Evolutionary conservation across 2,329 filamentous ascomycete genomes (phyloP).

Genomic region (Hypoxylon sp.): DNA sequence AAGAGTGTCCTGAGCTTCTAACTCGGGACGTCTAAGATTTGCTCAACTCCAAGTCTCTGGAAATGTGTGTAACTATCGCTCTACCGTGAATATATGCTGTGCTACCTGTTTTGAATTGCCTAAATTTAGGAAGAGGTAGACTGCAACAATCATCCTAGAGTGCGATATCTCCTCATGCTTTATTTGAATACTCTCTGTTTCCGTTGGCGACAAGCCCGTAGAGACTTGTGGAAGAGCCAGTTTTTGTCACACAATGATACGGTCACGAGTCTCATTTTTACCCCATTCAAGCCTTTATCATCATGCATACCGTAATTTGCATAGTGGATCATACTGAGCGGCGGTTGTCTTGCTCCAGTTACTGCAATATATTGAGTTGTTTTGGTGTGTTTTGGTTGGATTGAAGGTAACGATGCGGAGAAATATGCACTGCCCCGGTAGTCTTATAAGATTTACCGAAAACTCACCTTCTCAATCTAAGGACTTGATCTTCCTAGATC

Average conservation of each 20-base stretch:
- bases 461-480: background rate
- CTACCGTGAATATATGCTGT: slow-evolving; percentile 5
- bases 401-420: background rate
- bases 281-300: background rate
- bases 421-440: background rate
- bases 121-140: background rate
- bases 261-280: background rate
- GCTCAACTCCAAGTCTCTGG: slow-evolving; percentile 1
- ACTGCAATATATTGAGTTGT: background rate
- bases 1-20: background rate
- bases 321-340: background rate
- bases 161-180: background rate
- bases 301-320: background rate
- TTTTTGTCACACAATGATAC: background rate
- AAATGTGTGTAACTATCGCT: background rate
- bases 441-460: slow-evolving; percentile 2
- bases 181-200: background rate
- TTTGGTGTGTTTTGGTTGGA: slow-evolving; percentile 2
- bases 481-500: background rate
- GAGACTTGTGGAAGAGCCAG: background rate
- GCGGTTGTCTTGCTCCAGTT: background rate
- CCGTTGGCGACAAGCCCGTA: background rate
- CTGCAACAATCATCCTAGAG: slow-evolving; percentile 1
- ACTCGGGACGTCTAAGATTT: background rate
- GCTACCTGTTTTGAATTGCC: slow-evolving; percentile 4